Percentiles rank a stretch among this genome's conserved stretches.
phyloP scores from a whole-genome alignment of 2,329 filamentous ascomycete species.

The Didymella glomerata region DNA sequence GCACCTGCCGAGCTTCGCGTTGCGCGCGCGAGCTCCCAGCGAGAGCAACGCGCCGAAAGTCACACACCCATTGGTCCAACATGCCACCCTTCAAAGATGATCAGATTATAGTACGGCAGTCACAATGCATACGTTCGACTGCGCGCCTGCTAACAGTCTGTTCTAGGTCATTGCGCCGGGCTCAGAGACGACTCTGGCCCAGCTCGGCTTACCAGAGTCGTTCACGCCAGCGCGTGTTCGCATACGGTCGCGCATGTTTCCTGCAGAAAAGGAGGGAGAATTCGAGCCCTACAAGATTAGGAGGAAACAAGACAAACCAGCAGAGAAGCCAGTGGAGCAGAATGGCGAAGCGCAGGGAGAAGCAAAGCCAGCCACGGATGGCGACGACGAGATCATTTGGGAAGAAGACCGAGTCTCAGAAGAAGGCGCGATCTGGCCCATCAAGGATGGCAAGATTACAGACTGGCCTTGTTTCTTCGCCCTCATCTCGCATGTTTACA shows the following conservation, averaged over 20 bases:
- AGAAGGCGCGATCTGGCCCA: slow-evolving; percentile 89
- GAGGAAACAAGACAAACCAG: slow-evolving; percentile 49
- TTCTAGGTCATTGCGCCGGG: slow-evolving; percentile 76
- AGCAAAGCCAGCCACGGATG: slow-evolving; percentile 48
- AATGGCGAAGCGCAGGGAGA: slow-evolving; percentile 28
- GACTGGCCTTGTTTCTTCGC: slow-evolving; percentile 95
- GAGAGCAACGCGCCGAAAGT: slow-evolving; percentile 17
- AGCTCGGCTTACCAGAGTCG: slow-evolving; percentile 87
- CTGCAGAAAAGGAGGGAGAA: slow-evolving; percentile 75
- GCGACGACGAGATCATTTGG: slow-evolving; percentile 71
- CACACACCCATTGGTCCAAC: slow-evolving; percentile 38
- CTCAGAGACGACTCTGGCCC: slow-evolving; percentile 88
- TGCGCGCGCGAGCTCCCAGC: slow-evolving; percentile 20
- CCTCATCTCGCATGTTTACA: slow-evolving; percentile 90
- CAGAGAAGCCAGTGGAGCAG: slow-evolving; percentile 38
- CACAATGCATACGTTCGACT: slow-evolving; percentile 23
- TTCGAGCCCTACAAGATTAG: slow-evolving; percentile 85
- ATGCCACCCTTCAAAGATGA: slow-evolving; percentile 59
- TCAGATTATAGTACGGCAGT: slow-evolving; percentile 52
- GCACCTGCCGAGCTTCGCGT: slow-evolving; percentile 17
- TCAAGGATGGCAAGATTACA: slow-evolving; percentile 80
- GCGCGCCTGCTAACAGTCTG: slow-evolving; percentile 1
- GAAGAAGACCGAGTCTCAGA: slow-evolving; percentile 89
- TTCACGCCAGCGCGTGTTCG: slow-evolving; percentile 89
- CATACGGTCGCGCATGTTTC: slow-evolving; percentile 93